Evolutionary conservation across 2,329 filamentous ascomycete genomes (phyloP).

Genomic region (Aspergillus sp.): DNA sequence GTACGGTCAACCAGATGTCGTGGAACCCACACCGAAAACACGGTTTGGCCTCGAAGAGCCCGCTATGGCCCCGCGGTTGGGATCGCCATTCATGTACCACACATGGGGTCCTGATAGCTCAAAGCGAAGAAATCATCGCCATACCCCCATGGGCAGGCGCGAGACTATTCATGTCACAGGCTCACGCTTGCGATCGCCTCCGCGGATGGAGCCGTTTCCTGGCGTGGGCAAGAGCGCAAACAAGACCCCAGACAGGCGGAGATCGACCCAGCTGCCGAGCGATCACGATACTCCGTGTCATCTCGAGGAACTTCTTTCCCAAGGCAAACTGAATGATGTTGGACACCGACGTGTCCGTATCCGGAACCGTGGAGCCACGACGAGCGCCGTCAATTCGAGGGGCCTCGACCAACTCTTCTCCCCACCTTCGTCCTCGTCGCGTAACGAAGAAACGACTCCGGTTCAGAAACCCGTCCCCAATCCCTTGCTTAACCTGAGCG

Average conservation of each 20-base stretch:
- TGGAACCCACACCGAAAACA: constrained; percentile 7
- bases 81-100: constrained; percentile 46
- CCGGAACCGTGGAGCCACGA: constrained; percentile 58
- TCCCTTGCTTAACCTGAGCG: constrained; percentile 27
- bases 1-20: constrained; percentile 4
- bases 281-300: constrained; percentile 56
- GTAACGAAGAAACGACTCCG: constrained; percentile 17
- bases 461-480: constrained; percentile 18
- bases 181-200: constrained; percentile 46
- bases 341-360: constrained; percentile 55
- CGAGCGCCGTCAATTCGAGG: constrained; percentile 51
- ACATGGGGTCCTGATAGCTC: constrained; percentile 44
- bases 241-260: constrained; percentile 36
- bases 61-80: constrained; percentile 38
- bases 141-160: constrained; percentile 29
- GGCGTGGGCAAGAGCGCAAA: constrained; percentile 50
- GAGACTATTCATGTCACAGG: constrained; percentile 43
- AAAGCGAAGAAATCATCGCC: constrained; percentile 24
- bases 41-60: constrained; percentile 11
- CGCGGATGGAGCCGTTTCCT: constrained; percentile 51
- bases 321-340: constrained; percentile 39
- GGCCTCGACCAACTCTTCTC: constrained; percentile 53
- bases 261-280: constrained; percentile 36
- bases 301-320: constrained; percentile 43
- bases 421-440: constrained; percentile 37